Conservation (phyloP, 2,329 filamentous ascomycete genomes). For the Fusarium nodosum region DNA sequence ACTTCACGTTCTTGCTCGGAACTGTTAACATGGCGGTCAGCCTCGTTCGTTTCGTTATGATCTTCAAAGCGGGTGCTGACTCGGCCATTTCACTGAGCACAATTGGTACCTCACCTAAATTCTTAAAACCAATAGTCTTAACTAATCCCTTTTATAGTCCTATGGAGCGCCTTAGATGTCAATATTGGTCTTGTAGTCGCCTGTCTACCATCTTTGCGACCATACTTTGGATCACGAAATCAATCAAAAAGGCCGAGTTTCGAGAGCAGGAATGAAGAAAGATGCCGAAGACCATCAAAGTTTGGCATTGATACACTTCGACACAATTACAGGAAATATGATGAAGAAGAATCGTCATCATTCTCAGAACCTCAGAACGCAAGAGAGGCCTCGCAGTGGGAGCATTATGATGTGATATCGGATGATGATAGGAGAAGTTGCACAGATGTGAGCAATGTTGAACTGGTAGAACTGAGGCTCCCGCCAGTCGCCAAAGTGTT, state of each 20-base stretch:
- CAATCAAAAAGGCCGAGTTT: not conserved
- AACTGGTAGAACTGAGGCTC: not conserved
- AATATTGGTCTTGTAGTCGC: slow-evolving; percentile 40
- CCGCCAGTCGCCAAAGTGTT: not conserved
- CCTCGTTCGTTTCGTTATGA: slow-evolving; percentile 27
- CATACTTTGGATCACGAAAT: slow-evolving; percentile 32
- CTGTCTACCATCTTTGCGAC: slow-evolving; percentile 36
- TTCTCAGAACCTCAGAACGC: not conserved
- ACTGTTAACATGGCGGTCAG: slow-evolving; percentile 38
- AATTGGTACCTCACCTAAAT: slow-evolving; percentile 2
- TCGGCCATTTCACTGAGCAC: slow-evolving; percentile 22
- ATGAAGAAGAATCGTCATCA: not conserved
- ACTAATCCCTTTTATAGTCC: not conserved
- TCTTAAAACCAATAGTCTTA: fast-evolving
- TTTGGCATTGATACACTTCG: not conserved
- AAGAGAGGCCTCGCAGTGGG: not conserved
- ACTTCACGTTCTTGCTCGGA: slow-evolving; percentile 37
- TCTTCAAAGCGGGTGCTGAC: slow-evolving; percentile 27
- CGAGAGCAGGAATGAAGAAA: not conserved
- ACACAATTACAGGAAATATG: not conserved
- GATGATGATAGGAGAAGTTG: slow-evolving; percentile 1
- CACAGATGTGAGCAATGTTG: not conserved
- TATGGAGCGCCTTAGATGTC: slow-evolving; percentile 37
- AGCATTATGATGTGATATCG: not conserved
- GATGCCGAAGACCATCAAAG: not conserved